A percentile compares a stretch with the other conserved stretches of the same genome.
These are phyloP conservation scores for Gossypium ekmanianum DNA, from an alignment of 345 rosid species.

Conservation along the genomic window DNA sequence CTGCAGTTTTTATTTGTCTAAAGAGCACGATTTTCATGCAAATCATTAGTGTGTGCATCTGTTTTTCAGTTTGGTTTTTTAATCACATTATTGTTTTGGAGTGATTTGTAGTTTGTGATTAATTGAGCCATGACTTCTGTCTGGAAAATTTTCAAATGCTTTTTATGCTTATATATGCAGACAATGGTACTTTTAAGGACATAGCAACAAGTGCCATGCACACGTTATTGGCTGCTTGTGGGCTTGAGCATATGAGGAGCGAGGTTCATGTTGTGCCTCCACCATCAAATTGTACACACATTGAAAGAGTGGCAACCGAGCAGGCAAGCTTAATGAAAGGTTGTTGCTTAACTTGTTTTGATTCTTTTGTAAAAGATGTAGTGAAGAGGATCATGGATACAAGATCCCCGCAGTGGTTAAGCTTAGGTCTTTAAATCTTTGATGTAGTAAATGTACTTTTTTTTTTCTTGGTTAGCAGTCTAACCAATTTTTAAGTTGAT, in stretches of 20 bases:
- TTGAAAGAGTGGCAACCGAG: slow-evolving; percentile 41
- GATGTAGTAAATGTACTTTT: slow-evolving; percentile 11
- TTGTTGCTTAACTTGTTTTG: slow-evolving; percentile 77
- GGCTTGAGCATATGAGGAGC: slow-evolving; percentile 62
- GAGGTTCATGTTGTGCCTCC: slow-evolving; percentile 56
- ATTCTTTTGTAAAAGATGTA: slow-evolving; percentile 71
- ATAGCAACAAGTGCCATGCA: slow-evolving; percentile 68
- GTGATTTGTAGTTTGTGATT: too few species aligned
- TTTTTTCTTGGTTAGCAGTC: slow-evolving; percentile 22
- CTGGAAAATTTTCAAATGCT: slow-evolving; percentile 11
- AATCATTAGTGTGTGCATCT: not conserved
- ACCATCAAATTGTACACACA: slow-evolving; percentile 54
- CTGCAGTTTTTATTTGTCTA: not conserved
- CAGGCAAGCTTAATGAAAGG: slow-evolving; percentile 68
- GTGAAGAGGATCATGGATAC: slow-evolving; percentile 79
- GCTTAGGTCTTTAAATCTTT: slow-evolving; percentile 63
- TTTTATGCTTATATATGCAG: slow-evolving; percentile 35
- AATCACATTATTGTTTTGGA: too few species aligned
- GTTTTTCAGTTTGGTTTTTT: not conserved
- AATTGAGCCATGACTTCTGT: too few species aligned
- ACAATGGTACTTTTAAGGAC: slow-evolving; percentile 50
- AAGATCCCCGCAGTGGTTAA: slow-evolving; percentile 67
- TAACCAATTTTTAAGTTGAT: slow-evolving; percentile 24
- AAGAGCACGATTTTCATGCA: not conserved
- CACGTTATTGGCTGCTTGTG: slow-evolving; percentile 81